Percentiles rank a stretch among this genome's conserved stretches.
Evolutionary conservation across 2,329 filamentous ascomycete species (phyloP).

Genomic region (Xylaria digitata): DNA sequence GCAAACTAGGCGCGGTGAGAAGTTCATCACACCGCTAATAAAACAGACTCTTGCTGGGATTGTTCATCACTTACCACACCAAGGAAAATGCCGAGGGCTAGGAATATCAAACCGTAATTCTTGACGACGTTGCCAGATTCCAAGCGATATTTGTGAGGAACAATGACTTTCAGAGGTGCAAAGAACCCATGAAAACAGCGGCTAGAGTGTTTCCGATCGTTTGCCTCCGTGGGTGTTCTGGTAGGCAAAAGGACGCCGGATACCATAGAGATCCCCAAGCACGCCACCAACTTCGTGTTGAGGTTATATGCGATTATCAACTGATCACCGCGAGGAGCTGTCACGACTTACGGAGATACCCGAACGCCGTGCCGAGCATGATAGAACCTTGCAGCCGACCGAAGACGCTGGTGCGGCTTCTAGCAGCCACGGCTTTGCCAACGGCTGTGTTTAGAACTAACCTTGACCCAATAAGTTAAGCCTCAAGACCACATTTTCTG

Average conservation of each 20-base stretch:
- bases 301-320: not conserved
- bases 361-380: conserved; percentile 74
- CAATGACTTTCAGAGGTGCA: conserved; percentile 71
- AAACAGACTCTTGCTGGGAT: not conserved
- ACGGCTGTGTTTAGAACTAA: conserved; percentile 76
- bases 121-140: conserved; percentile 61
- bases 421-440: conserved; percentile 70
- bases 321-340: not conserved
- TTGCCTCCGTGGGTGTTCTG: conserved; percentile 31
- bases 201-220: conserved; percentile 39
- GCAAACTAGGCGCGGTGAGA: conserved; percentile 58
- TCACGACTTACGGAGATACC: conserved; percentile 63
- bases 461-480: conserved; percentile 27
- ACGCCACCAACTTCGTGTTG: conserved; percentile 65
- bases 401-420: conserved; percentile 71
- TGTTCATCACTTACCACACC: conserved; percentile 62
- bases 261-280: conserved; percentile 71
- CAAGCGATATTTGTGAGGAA: conserved; percentile 66
- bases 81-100: conserved; percentile 74
- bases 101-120: conserved; percentile 71
- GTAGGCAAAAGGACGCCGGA: conserved; percentile 69
- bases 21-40: not conserved
- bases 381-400: conserved; percentile 72
- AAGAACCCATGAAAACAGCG: conserved; percentile 66
- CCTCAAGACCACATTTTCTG: not conserved